Base-by-base conservation (phyloP, 2,329 filamentous ascomycete species). In the Ophiosphaerella herpotricha region DNA sequence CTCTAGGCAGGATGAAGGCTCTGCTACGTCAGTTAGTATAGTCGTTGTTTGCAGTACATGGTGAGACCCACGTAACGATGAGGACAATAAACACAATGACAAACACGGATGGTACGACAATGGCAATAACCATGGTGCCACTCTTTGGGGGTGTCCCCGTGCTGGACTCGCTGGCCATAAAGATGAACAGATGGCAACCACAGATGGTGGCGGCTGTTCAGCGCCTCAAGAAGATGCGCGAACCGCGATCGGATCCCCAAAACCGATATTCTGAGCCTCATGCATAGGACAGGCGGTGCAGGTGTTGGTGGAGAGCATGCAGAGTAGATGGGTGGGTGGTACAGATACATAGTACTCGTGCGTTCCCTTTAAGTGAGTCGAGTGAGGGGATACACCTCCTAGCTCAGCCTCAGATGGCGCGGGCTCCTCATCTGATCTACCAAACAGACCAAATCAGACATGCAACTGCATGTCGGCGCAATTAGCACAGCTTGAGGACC, bases 61-160 rank as follows among this genome's bases (percentile, higher is more conserved):
- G 12, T 31, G 2, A 26, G 18, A 36, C 24, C 3, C 26, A 73
- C 71, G 69, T 58, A 41, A 61, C 53, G n/a, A 72, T 47, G 16
- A 72, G 54, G 2, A 63, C 52, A 3, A 72, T 16, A 5, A 74
- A 50, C 3, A 67, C 45, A n/a, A 71, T 53, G 11, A 69, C 62
- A 44, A 71, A 63, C 14, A 71, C 52, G 1, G 58, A 60, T 16
- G 70, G 70, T 18, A 72, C 55, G 14, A 72, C 58, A 33, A 72
- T 67, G 0, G 63, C 66, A 36, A 73, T 52, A 7, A 67, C 51
- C 9, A 66, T 52, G 16, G 55, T 63, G 40, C 54, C 58, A 18
- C 60, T 41, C 29, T 46, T 50, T 5, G 34, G 29, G 13, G 39
- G 34, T 21, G 39, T n/a, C 13, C 48, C 44, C 12, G 40, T 39